Percentiles rank a stretch among this genome's conserved stretches.
Evolutionary conservation across 2,329 filamentous ascomycete genomes (phyloP).

Genomic region (Lachnellula arida): DNA sequence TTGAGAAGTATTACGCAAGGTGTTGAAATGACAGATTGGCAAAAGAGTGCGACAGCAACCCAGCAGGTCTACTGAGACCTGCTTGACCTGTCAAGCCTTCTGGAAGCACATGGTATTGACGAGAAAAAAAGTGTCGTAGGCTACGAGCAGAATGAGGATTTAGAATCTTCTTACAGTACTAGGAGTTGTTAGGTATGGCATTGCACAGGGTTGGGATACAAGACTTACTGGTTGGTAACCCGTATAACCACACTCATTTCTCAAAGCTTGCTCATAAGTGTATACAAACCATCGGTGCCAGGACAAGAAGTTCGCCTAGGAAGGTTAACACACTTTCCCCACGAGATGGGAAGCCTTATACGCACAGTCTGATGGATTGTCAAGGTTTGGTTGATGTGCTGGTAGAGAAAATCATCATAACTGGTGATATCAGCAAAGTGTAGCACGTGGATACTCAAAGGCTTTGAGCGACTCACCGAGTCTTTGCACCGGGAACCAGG

Average conservation of each 20-base stretch:
- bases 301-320: constrained; percentile 34
- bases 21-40: too few species aligned
- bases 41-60: too few species aligned
- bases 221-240: constrained; percentile 38
- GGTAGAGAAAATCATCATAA: constrained; percentile 37
- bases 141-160: too few species aligned
- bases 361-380: constrained; percentile 25
- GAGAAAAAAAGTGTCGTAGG: too few species aligned
- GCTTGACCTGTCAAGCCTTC: not conserved
- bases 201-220: not conserved
- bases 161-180: constrained; percentile 11
- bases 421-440: constrained; percentile 1
- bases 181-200: constrained; percentile 23
- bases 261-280: constrained; percentile 40
- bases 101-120: too few species aligned
- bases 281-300: constrained; percentile 43
- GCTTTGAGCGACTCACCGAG: constrained; percentile 8
- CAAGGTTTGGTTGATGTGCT: constrained; percentile 34
- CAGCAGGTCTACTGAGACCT: too few species aligned
- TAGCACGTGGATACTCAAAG: not conserved
- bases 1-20: too few species aligned
- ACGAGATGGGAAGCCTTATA: constrained; percentile 8
- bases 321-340: not conserved
- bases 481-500: constrained; percentile 26
- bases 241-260: constrained; percentile 40